Conservation (phyloP, 192 early-diverging fungal species). For the Kappamyces sp. region DNA sequence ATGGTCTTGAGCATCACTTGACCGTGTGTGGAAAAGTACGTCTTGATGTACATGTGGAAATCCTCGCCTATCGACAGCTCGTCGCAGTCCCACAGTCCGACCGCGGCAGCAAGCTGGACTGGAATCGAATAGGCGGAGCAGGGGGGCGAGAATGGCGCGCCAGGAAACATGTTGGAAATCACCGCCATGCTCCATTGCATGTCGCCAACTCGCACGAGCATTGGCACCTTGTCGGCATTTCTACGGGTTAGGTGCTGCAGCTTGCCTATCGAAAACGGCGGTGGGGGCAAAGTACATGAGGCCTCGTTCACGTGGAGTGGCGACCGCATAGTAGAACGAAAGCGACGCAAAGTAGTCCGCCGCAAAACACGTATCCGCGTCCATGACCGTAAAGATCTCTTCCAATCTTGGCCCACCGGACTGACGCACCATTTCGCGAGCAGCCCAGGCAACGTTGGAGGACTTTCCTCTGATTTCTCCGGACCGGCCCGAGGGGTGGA, state of each 20-base stretch:
- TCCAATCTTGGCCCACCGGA: constrained; percentile 24
- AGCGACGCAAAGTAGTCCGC: constrained; percentile 53
- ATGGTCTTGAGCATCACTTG: constrained; percentile 47
- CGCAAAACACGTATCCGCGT: constrained; percentile 64
- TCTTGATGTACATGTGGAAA: constrained; percentile 65
- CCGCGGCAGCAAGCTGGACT: constrained; percentile 55
- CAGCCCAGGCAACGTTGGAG: constrained; percentile 60
- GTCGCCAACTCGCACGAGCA: constrained; percentile 58
- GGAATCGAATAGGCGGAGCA: constrained; percentile 62
- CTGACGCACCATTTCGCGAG: constrained; percentile 31
- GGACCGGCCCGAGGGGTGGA: constrained; percentile 50
- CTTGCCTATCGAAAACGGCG: constrained; percentile 37
- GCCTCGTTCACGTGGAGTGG: constrained; percentile 15
- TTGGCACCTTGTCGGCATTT: constrained; percentile 58
- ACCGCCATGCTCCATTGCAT: constrained; percentile 58
- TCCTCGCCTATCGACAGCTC: constrained; percentile 62
- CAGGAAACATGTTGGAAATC: constrained; percentile 54
- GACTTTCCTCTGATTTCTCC: constrained; percentile 64
- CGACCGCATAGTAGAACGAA: constrained; percentile 24
- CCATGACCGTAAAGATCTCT: constrained; percentile 60
- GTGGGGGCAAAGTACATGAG: constrained; percentile 29
- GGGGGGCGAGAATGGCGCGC: constrained; percentile 50
- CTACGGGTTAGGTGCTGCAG: constrained; percentile 8
- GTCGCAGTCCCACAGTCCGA: constrained; percentile 61
- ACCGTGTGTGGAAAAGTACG: constrained; percentile 58